Conservation (phyloP, 805 yeast species). For the Alloascoidea africana region DNA sequence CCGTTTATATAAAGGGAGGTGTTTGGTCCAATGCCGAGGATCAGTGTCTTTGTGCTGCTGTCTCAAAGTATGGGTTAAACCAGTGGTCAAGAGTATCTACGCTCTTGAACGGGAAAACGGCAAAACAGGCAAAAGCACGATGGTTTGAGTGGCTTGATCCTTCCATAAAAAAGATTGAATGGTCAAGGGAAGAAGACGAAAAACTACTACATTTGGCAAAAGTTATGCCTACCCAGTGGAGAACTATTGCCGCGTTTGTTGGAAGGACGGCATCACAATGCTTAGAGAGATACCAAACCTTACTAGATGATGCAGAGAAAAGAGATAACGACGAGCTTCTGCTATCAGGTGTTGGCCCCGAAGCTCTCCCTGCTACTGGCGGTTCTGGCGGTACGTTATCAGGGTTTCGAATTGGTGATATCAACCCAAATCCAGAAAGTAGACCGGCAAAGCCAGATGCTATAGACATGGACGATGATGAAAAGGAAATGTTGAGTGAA, state of each 20-base stretch:
- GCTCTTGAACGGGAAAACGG: slow-evolving; percentile 67
- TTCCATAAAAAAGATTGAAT: slow-evolving; percentile 39
- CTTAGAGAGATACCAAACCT: slow-evolving; percentile 66
- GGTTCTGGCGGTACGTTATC: slow-evolving; percentile 12
- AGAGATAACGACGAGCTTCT: slow-evolving; percentile 18
- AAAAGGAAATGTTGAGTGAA: slow-evolving; percentile 84
- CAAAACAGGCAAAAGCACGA: slow-evolving; percentile 82
- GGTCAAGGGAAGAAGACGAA: slow-evolving; percentile 70
- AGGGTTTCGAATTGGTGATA: slow-evolving; percentile 29
- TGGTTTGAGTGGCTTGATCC: slow-evolving; percentile 90
- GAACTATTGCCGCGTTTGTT: slow-evolving; percentile 67
- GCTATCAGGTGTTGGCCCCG: slow-evolving; percentile 37
- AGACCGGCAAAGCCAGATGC: slow-evolving; percentile 74
- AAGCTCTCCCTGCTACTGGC: slow-evolving; percentile 30
- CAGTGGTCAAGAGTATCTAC: slow-evolving; percentile 95
- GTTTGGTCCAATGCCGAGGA: slow-evolving; percentile 81
- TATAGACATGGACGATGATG: slow-evolving; percentile 72
- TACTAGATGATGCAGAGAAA: slow-evolving; percentile 38
- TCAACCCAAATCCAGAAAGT: slow-evolving; percentile 62
- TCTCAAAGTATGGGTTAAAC: slow-evolving; percentile 82
- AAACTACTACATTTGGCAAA: slow-evolving; percentile 50
- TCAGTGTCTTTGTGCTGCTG: slow-evolving; percentile 79
- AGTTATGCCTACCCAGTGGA: slow-evolving; percentile 85
- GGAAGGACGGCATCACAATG: slow-evolving; percentile 82
- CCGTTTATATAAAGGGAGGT: slow-evolving; percentile 74